Conservation (phyloP, 2,329 filamentous ascomycete species). For the Fusarium torulosum region DNA sequence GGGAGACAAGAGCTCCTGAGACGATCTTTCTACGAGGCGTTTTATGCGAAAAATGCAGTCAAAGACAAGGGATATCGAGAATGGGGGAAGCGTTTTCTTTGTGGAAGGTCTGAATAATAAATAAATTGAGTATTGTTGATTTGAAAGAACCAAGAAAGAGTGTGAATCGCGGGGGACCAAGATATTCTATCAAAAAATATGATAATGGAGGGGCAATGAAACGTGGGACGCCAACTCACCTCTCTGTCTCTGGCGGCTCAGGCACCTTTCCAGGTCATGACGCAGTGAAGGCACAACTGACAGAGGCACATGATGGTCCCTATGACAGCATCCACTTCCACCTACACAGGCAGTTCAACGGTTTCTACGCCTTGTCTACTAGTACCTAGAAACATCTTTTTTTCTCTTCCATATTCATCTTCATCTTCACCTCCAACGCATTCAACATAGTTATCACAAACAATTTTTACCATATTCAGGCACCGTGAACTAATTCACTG, state of each 20-base stretch:
- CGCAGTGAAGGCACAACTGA: slow-evolving; percentile 35
- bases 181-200: slow-evolving; percentile 5
- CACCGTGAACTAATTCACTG: slow-evolving; percentile 18
- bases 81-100: neutral
- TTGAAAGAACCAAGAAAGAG: slow-evolving; percentile 9
- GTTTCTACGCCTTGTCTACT: neutral
- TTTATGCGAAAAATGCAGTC: slow-evolving; percentile 1
- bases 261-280: slow-evolving; percentile 39
- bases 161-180: slow-evolving; percentile 18
- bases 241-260: slow-evolving; percentile 17
- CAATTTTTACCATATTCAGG: slow-evolving; percentile 9
- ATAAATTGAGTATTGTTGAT: neutral
- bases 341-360: slow-evolving; percentile 7
- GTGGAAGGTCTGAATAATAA: neutral
- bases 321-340: slow-evolving; percentile 34
- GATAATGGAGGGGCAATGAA: slow-evolving; percentile 34
- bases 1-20: slow-evolving; percentile 36
- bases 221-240: slow-evolving; percentile 18
- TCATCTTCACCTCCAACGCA: slow-evolving; percentile 4
- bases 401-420: no score
- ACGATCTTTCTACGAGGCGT: slow-evolving; percentile 9
- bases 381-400: neutral
- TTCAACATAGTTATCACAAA: neutral
- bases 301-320: slow-evolving; percentile 33
- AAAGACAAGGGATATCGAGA: neutral